Conservation (phyloP, 345 rosid genomes). For the Lepidium africanum region DNA sequence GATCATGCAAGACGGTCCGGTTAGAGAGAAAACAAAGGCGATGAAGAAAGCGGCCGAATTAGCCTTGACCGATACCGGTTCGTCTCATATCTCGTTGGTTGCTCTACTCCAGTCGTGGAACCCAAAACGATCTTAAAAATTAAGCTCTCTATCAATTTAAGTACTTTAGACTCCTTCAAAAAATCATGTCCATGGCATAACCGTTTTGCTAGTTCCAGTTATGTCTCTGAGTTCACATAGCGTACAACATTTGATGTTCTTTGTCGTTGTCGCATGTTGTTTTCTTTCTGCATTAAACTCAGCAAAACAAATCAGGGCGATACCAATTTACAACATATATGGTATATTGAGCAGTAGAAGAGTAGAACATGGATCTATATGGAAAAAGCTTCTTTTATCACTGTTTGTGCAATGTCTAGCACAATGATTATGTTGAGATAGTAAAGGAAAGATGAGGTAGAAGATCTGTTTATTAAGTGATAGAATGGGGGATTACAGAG, state of each 20-base stretch:
- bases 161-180: not conserved
- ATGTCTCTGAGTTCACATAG: not conserved
- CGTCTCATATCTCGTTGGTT: conserved; percentile 29
- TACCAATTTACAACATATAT: not conserved
- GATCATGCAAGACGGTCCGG: conserved; percentile 38
- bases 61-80: conserved; percentile 35
- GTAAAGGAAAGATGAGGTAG: too few species aligned
- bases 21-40: conserved; percentile 14
- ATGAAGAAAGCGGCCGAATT: conserved; percentile 39
- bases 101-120: conserved; percentile 28
- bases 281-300: not conserved
- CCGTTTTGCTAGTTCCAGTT: not conserved
- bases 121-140: not conserved
- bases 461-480: too few species aligned
- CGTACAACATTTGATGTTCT: not conserved
- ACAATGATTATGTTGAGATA: too few species aligned
- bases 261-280: not conserved
- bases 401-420: too few species aligned
- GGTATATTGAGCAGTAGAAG: not conserved
- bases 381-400: not conserved
- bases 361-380: not conserved
- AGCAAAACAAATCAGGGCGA: not conserved
- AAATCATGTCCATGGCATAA: not conserved
- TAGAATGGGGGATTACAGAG: too few species aligned
- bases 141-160: not conserved